Base-by-base conservation (phyloP, 441 rosid genomes). In the Syzygium syzygioides region DNA sequence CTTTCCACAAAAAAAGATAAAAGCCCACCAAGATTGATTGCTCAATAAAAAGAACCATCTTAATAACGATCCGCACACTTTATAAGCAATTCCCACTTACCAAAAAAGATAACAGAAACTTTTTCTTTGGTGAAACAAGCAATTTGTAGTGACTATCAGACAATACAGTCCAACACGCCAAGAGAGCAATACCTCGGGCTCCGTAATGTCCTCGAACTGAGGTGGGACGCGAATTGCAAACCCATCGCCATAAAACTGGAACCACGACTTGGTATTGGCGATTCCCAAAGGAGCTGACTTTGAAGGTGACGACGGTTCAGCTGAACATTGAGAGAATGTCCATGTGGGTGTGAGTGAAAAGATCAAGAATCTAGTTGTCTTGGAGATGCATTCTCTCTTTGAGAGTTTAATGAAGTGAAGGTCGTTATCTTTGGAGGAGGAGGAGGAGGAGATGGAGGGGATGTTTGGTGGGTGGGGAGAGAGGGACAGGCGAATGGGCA, bases 151-250 rank as follows among this genome's bases (percentile, higher is more conserved):
- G 83, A 37, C 17, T 25, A 12, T 41, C 45, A 41, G 9, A 37
- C 45, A 71, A 71, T 7, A 4, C 20, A 23, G 52, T 13, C 53
- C 53, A 12, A 25, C 53, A 79, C 25, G 30, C 45, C 53, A 25
- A 86, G 19, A 37, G 54, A 83, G 53, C 45, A 80, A 28, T 53
- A 95, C 99, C 97, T 98, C 98, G 64, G 99, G 99, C 91, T 97
- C 98, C 89, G 86, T 93, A 91, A 97, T 79, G 93, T 97, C 99
- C 91, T 92, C 91, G 88, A 96, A 97, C 68, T 94, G 91, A 89
- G 99, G 99, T 90, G 99, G 99, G 88, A 98, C 96, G 85, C 97
- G 90, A 86, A 98, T 94, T 86, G 97, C 76, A 90, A 98, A 98
- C 53, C 98, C 99, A 91, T 91, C 95, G 37, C 98, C 99, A 92